Evolutionary conservation across 345 rosid genomes (phyloP).

Genomic region (Bruguiera sexangula): DNA sequence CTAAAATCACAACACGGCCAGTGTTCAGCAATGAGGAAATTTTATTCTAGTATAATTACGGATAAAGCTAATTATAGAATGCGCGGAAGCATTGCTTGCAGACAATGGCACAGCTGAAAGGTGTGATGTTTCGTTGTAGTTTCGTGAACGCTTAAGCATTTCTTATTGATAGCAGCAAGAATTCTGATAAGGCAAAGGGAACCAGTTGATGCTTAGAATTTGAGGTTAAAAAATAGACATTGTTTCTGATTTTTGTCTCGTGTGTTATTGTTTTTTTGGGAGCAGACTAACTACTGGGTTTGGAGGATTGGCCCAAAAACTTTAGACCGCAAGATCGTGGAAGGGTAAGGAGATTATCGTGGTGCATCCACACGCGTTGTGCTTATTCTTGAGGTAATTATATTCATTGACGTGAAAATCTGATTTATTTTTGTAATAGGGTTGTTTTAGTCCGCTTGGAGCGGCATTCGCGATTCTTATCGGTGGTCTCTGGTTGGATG

Average conservation of each 20-base stretch:
- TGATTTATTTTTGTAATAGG: slow-evolving; percentile 37
- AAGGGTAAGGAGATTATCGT: slow-evolving; percentile 43
- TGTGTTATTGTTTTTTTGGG: slow-evolving; percentile 21
- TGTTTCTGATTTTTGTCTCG: slow-evolving; percentile 5
- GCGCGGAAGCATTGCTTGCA: too few relatives aligned
- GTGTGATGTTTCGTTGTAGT: not conserved
- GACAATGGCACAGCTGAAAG: too few relatives aligned
- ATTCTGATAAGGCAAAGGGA: slow-evolving; percentile 1
- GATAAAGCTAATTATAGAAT: too few relatives aligned
- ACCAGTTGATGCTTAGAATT: not conserved
- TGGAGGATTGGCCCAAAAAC: slow-evolving; percentile 74
- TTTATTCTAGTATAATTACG: too few relatives aligned
- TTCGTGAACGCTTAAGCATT: not conserved
- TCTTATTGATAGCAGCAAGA: not conserved
- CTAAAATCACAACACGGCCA: not conserved
- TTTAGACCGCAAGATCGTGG: slow-evolving; percentile 52
- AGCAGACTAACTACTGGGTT: slow-evolving; percentile 69
- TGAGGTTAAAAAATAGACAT: not conserved
- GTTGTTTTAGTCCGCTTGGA: slow-evolving; percentile 79
- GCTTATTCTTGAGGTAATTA: slow-evolving; percentile 8
- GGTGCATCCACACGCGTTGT: slow-evolving; percentile 1
- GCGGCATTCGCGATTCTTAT: slow-evolving; percentile 79
- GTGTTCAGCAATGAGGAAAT: too few relatives aligned
- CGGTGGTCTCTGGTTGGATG: slow-evolving; percentile 76
- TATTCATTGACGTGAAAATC: slow-evolving; percentile 2